A percentile compares a stretch with the other conserved stretches of the same genome.
Conservation (phyloP, 2,329 filamentous ascomycete species). For the Cladosporium cucumerinum region DNA sequence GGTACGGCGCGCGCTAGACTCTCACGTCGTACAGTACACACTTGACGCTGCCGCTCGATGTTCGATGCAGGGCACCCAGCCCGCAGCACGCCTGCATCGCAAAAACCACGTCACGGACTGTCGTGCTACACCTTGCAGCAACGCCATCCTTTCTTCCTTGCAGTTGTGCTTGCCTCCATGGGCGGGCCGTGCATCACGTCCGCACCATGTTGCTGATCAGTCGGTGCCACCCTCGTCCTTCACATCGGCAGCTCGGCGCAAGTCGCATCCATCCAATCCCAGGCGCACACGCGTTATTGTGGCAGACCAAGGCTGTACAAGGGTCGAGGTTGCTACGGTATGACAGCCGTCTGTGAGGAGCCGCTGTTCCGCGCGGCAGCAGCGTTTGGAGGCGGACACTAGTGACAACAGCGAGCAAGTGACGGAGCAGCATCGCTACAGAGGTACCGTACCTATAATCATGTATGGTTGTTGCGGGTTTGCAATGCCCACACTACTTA, state of each 20-base stretch:
- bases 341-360: conserved; percentile 2
- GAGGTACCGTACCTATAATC: background rate
- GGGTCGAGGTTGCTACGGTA: background rate
- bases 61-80: background rate
- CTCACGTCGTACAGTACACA: background rate
- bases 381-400: conserved; percentile 1
- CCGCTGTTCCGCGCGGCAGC: background rate
- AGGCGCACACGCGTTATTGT: background rate
- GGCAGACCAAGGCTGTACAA: background rate
- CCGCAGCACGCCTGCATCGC: conserved; percentile 1
- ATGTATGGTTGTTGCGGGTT: background rate
- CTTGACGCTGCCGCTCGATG: background rate
- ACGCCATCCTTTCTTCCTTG: background rate
- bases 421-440: background rate
- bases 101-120: conserved; percentile 11
- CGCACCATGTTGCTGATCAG: conserved; percentile 8
- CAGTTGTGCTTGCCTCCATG: background rate
- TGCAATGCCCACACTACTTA: background rate
- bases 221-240: conserved; percentile 15
- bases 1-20: conserved; percentile 10
- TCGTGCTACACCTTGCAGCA: background rate
- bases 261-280: conserved; percentile 1
- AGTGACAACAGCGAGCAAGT: background rate
- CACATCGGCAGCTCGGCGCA: conserved; percentile 12
- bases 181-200: conserved; percentile 1